Conservation (phyloP, 306 rosid species). For the Quercus aquifolioides region DNA sequence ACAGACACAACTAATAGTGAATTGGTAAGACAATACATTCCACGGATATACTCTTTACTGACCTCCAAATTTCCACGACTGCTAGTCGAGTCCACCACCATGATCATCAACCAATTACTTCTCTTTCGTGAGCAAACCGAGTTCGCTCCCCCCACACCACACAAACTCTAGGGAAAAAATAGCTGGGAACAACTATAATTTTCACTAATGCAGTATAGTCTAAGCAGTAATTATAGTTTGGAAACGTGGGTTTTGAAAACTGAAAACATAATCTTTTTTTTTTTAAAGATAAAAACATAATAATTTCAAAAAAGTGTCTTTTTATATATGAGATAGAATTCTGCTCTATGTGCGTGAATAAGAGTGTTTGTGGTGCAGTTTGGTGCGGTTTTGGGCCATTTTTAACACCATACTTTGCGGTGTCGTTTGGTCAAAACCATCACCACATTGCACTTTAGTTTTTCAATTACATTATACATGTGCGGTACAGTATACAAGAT, state of each 20-base stretch:
- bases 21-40: conserved; percentile 23
- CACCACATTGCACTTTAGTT: rapidly evolving
- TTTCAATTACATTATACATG: no score
- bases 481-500: no score
- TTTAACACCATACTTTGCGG: rapidly evolving
- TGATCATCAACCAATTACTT: not conserved
- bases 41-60: conserved; percentile 27
- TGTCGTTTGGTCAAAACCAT: rapidly evolving
- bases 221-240: no score
- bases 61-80: conserved; percentile 7
- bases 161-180: no score
- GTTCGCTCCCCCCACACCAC: not conserved
- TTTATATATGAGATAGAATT: no score
- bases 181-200: not conserved
- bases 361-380: no score
- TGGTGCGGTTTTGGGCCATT: rapidly evolving
- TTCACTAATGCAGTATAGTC: not conserved
- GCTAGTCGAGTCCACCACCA: not conserved
- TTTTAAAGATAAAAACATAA: no score
- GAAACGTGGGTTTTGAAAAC: no score
- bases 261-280: no score
- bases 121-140: not conserved
- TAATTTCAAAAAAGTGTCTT: no score
- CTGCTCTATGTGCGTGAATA: no score
- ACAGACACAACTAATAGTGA: conserved; percentile 1